Evolutionary conservation across 305 asterid species (phyloP).

Genomic region (Fraxinus sp.): DNA sequence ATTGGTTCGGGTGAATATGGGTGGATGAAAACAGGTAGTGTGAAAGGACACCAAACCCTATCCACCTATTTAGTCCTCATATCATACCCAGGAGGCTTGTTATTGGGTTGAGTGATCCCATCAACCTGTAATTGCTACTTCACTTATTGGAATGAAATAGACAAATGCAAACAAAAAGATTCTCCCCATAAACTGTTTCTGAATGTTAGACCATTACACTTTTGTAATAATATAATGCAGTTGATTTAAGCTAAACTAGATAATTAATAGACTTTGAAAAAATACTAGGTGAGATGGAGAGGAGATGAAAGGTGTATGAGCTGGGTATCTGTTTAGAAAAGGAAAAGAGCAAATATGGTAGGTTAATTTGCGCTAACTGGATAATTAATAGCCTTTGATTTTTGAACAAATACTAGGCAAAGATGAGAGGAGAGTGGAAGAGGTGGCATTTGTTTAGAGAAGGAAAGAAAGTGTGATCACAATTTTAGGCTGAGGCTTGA

Average conservation of each 20-base stretch:
- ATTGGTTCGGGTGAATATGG: not conserved
- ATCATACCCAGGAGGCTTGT: not conserved
- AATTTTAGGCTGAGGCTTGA: not conserved
- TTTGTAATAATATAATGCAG: not conserved
- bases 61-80: slow-evolving; percentile 2
- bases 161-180: not conserved
- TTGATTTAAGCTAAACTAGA: not conserved
- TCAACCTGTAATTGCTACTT: not conserved
- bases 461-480: not conserved
- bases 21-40: not conserved
- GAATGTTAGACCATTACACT: not conserved
- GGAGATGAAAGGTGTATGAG: not conserved
- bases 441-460: not conserved
- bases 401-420: not conserved
- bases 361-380: not conserved
- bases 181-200: not conserved
- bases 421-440: not conserved
- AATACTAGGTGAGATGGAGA: not conserved
- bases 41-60: not conserved
- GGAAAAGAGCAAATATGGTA: not conserved
- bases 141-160: not conserved
- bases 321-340: not conserved
- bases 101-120: not conserved
- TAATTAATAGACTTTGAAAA: not conserved
- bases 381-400: not conserved